Conservation (phyloP, 2,329 filamentous ascomycete species). For the Xylariales sp. region DNA sequence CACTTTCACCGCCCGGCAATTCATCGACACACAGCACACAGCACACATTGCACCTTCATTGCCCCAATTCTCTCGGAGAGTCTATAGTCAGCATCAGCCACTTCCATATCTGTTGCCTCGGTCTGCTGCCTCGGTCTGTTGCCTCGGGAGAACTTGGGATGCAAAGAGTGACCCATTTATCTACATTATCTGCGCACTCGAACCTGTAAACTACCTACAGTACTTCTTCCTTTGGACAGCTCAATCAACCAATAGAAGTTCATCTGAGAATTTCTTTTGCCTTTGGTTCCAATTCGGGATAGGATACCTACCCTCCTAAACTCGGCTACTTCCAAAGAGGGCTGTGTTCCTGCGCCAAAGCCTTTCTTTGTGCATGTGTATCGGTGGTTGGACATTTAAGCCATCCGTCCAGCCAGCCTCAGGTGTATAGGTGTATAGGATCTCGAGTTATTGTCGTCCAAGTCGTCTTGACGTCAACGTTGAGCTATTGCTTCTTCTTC, state of each 20-base stretch:
- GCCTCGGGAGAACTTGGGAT: conserved; percentile 14
- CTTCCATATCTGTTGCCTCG: conserved; percentile 1
- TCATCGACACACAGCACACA: conserved; percentile 18
- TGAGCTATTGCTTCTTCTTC: conserved; percentile 7
- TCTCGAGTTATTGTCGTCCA: conserved; percentile 5
- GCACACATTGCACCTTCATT: conserved; percentile 3
- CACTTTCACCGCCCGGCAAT: conserved; percentile 49
- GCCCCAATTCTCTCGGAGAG: conserved; percentile 13
- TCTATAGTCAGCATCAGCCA: conserved; percentile 4
- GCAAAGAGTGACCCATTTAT: conserved; percentile 21
- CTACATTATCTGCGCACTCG: conserved; percentile 23
- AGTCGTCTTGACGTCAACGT: conserved; percentile 14
- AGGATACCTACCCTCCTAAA: conserved; percentile 7
- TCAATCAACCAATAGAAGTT: conserved; percentile 26
- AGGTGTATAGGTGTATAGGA: conserved; percentile 18
- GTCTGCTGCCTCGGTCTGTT: background rate
- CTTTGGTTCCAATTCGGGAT: conserved; percentile 17
- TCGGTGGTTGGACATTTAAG: conserved; percentile 33
- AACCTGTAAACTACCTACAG: conserved; percentile 21
- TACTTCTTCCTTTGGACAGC: conserved; percentile 15
- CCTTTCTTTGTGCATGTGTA: conserved; percentile 36
- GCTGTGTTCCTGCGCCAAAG: conserved; percentile 34
- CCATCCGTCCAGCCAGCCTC: conserved; percentile 16
- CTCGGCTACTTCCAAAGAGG: conserved; percentile 32
- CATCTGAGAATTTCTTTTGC: conserved; percentile 21